Base-by-base conservation (phyloP, 1,139 yeast species). In the Saccharomycopsis crataegensis region DNA sequence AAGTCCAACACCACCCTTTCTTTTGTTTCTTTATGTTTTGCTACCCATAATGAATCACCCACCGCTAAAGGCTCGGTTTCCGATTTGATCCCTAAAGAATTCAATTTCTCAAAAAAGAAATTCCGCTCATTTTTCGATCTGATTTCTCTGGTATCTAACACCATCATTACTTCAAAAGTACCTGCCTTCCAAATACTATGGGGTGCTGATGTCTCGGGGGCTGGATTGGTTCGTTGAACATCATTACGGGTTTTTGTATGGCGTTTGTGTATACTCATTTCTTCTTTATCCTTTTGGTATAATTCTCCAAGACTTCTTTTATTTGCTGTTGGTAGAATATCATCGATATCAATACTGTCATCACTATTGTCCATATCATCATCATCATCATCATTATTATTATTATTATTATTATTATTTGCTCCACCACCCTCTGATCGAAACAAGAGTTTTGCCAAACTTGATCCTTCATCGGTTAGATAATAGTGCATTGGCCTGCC, bases 31-130 rank as follows among this genome's bases (percentile, higher is more conserved):
- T 70, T 76, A 63, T 90, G 78, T 57, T 76, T 76, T 0, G 97
- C 99, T 3, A 90, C 75, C 99, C 99, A 94, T 8, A 86, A 62
- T 0, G 85, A 82, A 71, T 94, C 99, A 1, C 99, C 98, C 1
- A 91, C 80, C 0, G 95, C 72, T 43, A 94, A 71, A 1, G 86
- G 73, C 50, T 79, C 68, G 0, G 78, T 78, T 28, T 79, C 84
- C 51, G 80, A 74, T 4, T 70, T 67, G 1, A 86, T 71, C 0
- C 82, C 82, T 32, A 75, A 66, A 12, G 71, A 64, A 1, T 62
- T 64, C n/a, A 93, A 70, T 44, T 83, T 78, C 3, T 72, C 74
- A 6, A 73, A 69, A 63, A 88, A 87, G 64, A 76, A 85, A 57
- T 80, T 84, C 14, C 93, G 70, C 45, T 88, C 90, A 42, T 65